These are phyloP conservation scores for Drechslerella dactyloides DNA, from an alignment of 2,329 filamentous ascomycete species.

Conservation along the genomic window DNA sequence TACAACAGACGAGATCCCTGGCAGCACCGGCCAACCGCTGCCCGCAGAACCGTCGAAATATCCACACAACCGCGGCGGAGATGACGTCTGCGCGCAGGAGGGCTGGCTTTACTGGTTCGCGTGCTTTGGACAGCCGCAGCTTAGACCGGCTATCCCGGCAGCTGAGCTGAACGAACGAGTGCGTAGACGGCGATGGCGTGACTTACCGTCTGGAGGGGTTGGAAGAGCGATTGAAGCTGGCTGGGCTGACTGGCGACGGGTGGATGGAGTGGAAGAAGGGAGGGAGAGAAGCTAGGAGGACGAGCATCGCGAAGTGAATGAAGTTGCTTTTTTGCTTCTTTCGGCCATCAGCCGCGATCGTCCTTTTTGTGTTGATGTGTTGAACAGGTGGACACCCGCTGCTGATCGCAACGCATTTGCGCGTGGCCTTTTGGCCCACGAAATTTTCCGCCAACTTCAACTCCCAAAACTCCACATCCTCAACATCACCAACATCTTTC, in stretches of 20 bases:
- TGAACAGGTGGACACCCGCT: not conserved
- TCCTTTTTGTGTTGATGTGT: not conserved
- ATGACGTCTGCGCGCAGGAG: not conserved
- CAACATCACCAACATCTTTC: too few relatives aligned
- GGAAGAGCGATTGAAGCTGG: too few relatives aligned
- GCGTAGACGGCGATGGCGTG: too few relatives aligned
- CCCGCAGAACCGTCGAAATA: slow-evolving; percentile 18
- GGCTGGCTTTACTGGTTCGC: not conserved
- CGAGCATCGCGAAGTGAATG: too few relatives aligned
- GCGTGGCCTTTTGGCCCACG: not conserved
- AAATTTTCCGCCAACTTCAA: slow-evolving; percentile 16
- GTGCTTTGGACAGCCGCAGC: too few relatives aligned
- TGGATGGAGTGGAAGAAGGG: too few relatives aligned
- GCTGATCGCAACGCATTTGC: not conserved
- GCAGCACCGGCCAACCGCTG: slow-evolving; percentile 41
- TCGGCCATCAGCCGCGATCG: not conserved
- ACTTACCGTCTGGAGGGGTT: too few relatives aligned
- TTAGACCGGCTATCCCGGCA: too few relatives aligned
- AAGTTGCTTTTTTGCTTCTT: too few relatives aligned
- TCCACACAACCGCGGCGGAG: not conserved
- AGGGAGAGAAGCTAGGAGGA: too few relatives aligned
- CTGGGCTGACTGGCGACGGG: too few relatives aligned
- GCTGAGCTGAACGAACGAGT: too few relatives aligned
- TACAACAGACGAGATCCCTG: not conserved
- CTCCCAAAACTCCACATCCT: not conserved